Evolutionary conservation across 2,329 filamentous ascomycete species (phyloP).

Genomic region (Raffaelea ambrosiae): DNA sequence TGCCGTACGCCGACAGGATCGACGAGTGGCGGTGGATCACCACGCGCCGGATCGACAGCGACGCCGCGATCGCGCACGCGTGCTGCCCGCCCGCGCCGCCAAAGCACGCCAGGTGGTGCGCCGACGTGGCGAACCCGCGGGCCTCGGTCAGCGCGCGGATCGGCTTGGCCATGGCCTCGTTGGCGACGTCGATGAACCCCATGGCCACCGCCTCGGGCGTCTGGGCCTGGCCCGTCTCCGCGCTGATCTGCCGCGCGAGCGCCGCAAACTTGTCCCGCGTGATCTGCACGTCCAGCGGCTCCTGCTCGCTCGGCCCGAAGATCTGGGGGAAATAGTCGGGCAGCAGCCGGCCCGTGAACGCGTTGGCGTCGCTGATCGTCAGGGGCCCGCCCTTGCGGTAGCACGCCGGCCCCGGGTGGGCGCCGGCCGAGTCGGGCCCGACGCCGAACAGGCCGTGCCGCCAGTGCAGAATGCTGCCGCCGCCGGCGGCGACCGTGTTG

Average conservation of each 20-base stretch:
- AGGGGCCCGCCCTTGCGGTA: conserved; percentile 60
- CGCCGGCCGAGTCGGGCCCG: conserved; percentile 60
- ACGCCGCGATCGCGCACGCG: conserved; percentile 77
- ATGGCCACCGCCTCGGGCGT: conserved; percentile 61
- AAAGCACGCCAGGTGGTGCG: conserved; percentile 84
- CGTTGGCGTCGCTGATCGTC: conserved; percentile 59
- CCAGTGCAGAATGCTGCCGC: conserved; percentile 58
- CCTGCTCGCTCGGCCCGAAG: conserved; percentile 56
- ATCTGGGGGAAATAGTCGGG: conserved; percentile 60
- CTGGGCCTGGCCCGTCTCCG: conserved; percentile 62
- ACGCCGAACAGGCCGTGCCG: conserved; percentile 61
- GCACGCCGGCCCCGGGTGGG: conserved; percentile 58
- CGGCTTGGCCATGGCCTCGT: conserved; percentile 82
- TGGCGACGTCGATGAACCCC: conserved; percentile 37
- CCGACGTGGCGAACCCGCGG: conserved; percentile 84
- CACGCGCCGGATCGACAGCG: conserved; percentile 75
- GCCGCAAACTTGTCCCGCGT: conserved; percentile 60
- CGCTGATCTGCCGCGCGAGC: conserved; percentile 68
- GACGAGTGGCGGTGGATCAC: conserved; percentile 81
- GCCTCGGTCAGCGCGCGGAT: conserved; percentile 87
- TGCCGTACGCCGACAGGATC: conserved; percentile 82
- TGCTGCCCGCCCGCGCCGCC: conserved; percentile 88
- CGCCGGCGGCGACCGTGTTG: conserved; percentile 86
- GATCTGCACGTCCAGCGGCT: conserved; percentile 43
- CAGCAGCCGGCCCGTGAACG: conserved; percentile 47